phyloP scores from a whole-genome alignment of 2,329 filamentous ascomycete genomes.

The Onygenales sp. region DNA sequence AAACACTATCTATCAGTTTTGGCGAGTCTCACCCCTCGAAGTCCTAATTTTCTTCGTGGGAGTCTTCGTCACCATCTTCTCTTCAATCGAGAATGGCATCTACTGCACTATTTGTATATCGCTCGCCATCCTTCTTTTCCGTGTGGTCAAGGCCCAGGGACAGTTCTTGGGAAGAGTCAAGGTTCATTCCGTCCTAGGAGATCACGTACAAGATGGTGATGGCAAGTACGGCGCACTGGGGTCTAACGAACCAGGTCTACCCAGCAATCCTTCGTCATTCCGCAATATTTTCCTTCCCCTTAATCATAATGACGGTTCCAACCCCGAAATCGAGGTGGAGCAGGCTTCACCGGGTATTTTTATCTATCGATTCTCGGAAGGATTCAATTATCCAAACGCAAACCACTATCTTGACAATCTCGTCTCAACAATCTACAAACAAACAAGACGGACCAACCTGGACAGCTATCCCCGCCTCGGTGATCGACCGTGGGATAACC shows the following conservation, averaged over 20 bases:
- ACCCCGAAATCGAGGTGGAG: constrained; percentile 70
- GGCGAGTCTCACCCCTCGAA: constrained; percentile 83
- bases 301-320: constrained; percentile 80
- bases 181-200: constrained; percentile 73
- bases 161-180: constrained; percentile 75
- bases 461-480: constrained; percentile 55
- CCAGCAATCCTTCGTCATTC: constrained; percentile 41
- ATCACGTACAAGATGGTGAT: constrained; percentile 60
- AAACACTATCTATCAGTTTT: constrained; percentile 89
- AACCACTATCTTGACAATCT: constrained; percentile 79
- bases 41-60: constrained; percentile 88
- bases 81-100: constrained; percentile 81
- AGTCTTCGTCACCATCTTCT: constrained; percentile 82
- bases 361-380: constrained; percentile 90
- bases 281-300: constrained; percentile 83
- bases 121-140: constrained; percentile 68
- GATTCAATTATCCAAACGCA: constrained; percentile 93
- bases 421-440: constrained; percentile 54
- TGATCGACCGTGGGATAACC: constrained; percentile 92
- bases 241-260: constrained; percentile 15
- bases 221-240: constrained; percentile 50
- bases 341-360: constrained; percentile 85
- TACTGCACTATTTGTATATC: constrained; percentile 78
- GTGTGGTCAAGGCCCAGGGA: constrained; percentile 72
- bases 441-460: constrained; percentile 68